A percentile compares a stretch with the other conserved stretches of the same genome.
Evolutionary conservation across 1,284 basidiomycete genomes (phyloP).

Genomic region (Pyrrhoderma lamaoense): DNA sequence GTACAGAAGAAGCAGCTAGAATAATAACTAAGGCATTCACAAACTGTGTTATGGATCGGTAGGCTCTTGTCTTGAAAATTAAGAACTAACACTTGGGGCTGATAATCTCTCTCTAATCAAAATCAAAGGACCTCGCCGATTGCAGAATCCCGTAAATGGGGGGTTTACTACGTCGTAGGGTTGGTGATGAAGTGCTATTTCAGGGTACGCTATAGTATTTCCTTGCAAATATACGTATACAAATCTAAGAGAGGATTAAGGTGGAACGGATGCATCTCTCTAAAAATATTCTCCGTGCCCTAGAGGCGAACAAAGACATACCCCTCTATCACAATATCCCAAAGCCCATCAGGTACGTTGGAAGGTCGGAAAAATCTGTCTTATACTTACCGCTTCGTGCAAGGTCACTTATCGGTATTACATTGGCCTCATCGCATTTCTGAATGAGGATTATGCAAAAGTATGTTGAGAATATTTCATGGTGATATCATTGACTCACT

Average conservation of each 20-base stretch:
- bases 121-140: constrained; percentile 50
- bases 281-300: constrained; percentile 86
- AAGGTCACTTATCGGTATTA: constrained; percentile 91
- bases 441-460: constrained; percentile 87
- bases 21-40: constrained; percentile 90
- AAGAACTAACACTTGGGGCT: too few species aligned
- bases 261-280: constrained; percentile 87
- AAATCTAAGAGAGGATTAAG: constrained; percentile 31
- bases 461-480: constrained; percentile 29
- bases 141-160: constrained; percentile 82
- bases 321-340: constrained; percentile 75
- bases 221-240: neutral
- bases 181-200: constrained; percentile 94
- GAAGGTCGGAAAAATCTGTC: constrained; percentile 19
- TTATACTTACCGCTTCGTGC: neutral
- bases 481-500: neutral
- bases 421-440: constrained; percentile 86
- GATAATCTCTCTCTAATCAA: neutral
- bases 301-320: constrained; percentile 79
- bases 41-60: constrained; percentile 87
- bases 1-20: constrained; percentile 88
- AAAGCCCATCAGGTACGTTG: constrained; percentile 72
- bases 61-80: constrained; percentile 19
- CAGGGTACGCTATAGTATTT: constrained; percentile 45
- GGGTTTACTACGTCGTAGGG: constrained; percentile 91